A percentile compares a stretch with the other conserved stretches of the same genome.
These are phyloP conservation scores for Apiotrichum gracile DNA, from an alignment of 1,284 basidiomycete genomes.

Conservation along the genomic window DNA sequence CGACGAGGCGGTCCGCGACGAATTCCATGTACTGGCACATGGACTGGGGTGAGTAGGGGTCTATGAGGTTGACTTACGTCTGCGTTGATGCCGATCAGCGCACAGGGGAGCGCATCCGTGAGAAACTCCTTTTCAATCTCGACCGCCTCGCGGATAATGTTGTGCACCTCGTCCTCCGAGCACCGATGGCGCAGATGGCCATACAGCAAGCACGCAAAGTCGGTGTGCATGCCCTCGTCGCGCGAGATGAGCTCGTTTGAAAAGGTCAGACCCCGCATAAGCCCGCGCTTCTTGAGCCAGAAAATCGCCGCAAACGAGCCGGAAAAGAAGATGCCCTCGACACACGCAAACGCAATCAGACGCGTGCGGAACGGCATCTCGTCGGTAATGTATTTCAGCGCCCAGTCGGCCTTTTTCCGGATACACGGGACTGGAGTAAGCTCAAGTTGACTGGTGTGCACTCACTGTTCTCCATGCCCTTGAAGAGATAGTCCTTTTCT, in stretches of 20 bases:
- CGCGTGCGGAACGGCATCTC: slow-evolving; percentile 69
- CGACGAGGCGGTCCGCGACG: slow-evolving; percentile 80
- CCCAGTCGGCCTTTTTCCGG: slow-evolving; percentile 87
- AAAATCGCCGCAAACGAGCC: slow-evolving; percentile 93
- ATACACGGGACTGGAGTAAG: slow-evolving; percentile 60
- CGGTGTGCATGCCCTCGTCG: slow-evolving; percentile 96
- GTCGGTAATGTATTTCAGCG: slow-evolving; percentile 82
- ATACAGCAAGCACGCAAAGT: slow-evolving; percentile 63
- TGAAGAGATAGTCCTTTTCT: slow-evolving; percentile 53
- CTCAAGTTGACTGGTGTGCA: background rate
- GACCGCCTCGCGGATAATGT: slow-evolving; percentile 75
- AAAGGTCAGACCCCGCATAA: slow-evolving; percentile 94
- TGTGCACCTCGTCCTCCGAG: slow-evolving; percentile 64
- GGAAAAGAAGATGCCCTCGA: slow-evolving; percentile 97
- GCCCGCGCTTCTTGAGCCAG: slow-evolving; percentile 97
- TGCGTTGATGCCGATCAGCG: slow-evolving; percentile 53
- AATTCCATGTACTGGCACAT: slow-evolving; percentile 96
- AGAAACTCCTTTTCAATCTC: slow-evolving; percentile 74
- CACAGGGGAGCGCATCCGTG: slow-evolving; percentile 54
- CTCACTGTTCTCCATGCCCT: slow-evolving; percentile 53
- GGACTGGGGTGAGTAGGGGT: slow-evolving; percentile 59
- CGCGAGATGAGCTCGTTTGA: slow-evolving; percentile 94
- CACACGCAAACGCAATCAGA: slow-evolving; percentile 87
- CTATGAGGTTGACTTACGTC: slow-evolving; percentile 36
- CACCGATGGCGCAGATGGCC: slow-evolving; percentile 66